Base-by-base conservation (phyloP, 352 stramenopile species). In the Phytophthora podocarpi region DNA sequence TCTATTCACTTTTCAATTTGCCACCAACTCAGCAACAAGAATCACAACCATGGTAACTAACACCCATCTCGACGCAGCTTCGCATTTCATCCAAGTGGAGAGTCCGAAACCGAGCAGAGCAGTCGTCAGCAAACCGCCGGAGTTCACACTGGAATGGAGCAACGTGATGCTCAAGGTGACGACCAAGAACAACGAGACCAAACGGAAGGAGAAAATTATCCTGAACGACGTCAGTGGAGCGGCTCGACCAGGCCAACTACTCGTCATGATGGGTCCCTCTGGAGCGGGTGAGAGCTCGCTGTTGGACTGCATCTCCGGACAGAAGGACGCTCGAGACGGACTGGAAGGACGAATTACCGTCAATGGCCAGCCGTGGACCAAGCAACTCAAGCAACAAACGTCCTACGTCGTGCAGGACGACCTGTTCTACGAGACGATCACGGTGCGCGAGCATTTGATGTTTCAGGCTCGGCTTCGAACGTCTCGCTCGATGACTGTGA, bases 381-480 rank as follows among this genome's bases (percentile, higher is more conserved):
- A 76, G 11, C 5, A n/a, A 26, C 41, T 72, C 47, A 78, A 81
- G 26, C 63, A 62, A 2, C 55, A 77, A 3, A 53, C 74, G 26
- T 80, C 76, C 12, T 96, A 94, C 48, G 80, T 96, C 10, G 80
- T 82, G 59, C 88, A 96, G 51, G 90, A 97, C 49, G 90, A 97
- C 76, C 72, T 96, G 9, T 74, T 97, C 34, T 74, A 96, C 49
- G 64, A 67, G 16, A 93, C 91, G 52, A 74, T 97, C 37, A 97
- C 87, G 6, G 87, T 96, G 3, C 72, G 81, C 48, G 88, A 96
- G 69, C 86, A 95, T 53, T 55, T 95, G 2, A 58, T 76, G 12
- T 97, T 93, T 71, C 76, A 89, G 18, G 87, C 88, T 15, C 68
- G 76, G 43, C 67, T 97, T 0, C 69, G 86, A 16, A 74, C 5